Evolutionary conservation across 768 basidiomycete genomes (phyloP).

Genomic region (Leccinum disarticulatum): DNA sequence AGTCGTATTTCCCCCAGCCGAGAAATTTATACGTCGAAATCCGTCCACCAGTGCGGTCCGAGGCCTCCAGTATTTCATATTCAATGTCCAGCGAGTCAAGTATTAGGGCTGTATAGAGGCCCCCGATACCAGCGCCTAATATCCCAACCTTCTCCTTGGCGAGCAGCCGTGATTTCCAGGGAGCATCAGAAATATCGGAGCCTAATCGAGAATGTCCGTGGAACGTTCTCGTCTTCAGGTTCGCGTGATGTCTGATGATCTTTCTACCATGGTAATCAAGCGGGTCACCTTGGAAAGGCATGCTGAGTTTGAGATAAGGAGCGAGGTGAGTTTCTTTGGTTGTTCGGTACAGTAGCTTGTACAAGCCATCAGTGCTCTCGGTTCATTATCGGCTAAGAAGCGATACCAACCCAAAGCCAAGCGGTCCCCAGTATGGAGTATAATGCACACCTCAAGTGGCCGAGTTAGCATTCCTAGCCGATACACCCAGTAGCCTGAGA

Average conservation of each 20-base stretch:
- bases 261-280: conserved; percentile 12
- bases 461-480: too few relatives aligned
- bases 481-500: too few relatives aligned
- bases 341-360: too few relatives aligned
- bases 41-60: conserved; percentile 41
- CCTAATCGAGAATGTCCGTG: not conserved
- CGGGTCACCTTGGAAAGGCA: conserved; percentile 5
- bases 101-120: conserved; percentile 46
- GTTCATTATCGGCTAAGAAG: too few relatives aligned
- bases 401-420: too few relatives aligned
- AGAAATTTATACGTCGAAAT: conserved; percentile 44
- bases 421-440: too few relatives aligned
- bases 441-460: too few relatives aligned
- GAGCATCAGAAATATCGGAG: not conserved
- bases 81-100: conserved; percentile 42
- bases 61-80: conserved; percentile 47
- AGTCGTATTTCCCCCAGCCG: conserved; percentile 31
- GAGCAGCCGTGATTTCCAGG: not conserved
- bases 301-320: not conserved
- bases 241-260: conserved; percentile 7
- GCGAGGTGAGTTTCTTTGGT: not conserved
- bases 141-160: conserved; percentile 17
- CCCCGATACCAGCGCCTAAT: conserved; percentile 26
- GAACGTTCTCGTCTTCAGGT: not conserved
- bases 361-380: too few relatives aligned